phyloP scores from a whole-genome alignment of 352 stramenopile species.

The Plasmopara halstedii region DNA sequence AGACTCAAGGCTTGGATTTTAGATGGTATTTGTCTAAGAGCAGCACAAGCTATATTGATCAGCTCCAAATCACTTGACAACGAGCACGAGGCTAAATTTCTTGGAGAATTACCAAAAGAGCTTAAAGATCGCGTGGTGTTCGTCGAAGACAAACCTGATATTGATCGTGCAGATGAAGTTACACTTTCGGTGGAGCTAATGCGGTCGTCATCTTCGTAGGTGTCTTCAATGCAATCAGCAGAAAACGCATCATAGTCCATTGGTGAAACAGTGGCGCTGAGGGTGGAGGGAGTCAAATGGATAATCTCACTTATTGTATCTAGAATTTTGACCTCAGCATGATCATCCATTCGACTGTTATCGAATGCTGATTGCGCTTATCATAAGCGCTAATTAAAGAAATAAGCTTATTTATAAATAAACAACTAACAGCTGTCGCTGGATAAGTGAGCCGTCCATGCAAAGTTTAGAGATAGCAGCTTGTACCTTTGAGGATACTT shows the following conservation, averaged over 20 bases:
- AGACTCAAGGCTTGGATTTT: constrained; percentile 36
- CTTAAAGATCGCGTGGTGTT: constrained; percentile 14
- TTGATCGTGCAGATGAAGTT: constrained; percentile 4
- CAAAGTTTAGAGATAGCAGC: too few species aligned
- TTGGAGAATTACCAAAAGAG: constrained; percentile 22
- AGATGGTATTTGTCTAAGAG: constrained; percentile 14
- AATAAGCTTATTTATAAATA: too few species aligned
- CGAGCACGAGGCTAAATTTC: constrained; percentile 8
- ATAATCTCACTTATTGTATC: neutral
- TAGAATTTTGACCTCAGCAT: constrained; percentile 7
- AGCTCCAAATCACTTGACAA: constrained; percentile 31
- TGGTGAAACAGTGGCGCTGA: constrained; percentile 15
- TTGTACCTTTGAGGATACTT: too few species aligned
- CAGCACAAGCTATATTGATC: constrained; percentile 26
- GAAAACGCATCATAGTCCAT: constrained; percentile 5
- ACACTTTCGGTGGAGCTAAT: constrained; percentile 7
- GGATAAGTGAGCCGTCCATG: too few species aligned
- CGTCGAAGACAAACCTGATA: constrained; percentile 11
- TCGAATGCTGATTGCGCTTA: neutral
- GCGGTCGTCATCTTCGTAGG: constrained; percentile 15
- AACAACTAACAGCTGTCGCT: too few species aligned
- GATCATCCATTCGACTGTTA: constrained; percentile 7
- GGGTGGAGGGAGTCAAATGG: neutral
- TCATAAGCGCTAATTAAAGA: neutral
- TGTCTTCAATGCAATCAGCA: constrained; percentile 5